A percentile compares a stretch with the other conserved stretches of the same genome.
phyloP scores from a whole-genome alignment of 345 rosid genomes.

The Kernera saxatilis region DNA sequence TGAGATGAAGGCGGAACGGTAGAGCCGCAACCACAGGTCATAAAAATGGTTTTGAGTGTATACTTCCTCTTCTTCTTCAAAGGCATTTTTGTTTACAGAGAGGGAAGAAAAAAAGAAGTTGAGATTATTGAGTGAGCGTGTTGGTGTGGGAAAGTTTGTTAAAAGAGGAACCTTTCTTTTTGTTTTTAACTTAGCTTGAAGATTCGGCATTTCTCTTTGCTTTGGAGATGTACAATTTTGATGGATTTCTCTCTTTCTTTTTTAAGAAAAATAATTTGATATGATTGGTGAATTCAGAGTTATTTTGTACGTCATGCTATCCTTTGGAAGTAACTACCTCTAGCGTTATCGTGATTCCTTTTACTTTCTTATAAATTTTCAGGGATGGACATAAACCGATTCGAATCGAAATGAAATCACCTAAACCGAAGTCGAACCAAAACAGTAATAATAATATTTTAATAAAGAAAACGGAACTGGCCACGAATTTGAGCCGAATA shows the following conservation, averaged over 20 bases:
- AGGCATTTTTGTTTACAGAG: constrained; percentile 2
- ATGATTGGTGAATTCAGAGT: constrained; percentile 14
- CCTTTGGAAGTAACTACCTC: neutral
- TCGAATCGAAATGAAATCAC: neutral
- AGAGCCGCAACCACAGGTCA: constrained; percentile 15
- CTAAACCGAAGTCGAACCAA: neutral
- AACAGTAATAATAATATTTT: neutral
- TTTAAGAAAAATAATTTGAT: neutral
- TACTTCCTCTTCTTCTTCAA: constrained; percentile 12
- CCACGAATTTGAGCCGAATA: neutral
- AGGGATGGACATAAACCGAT: neutral
- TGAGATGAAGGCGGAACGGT: neutral
- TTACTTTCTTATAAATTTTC: neutral
- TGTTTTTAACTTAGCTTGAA: constrained; percentile 20
- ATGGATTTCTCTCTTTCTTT: constrained; percentile 12
- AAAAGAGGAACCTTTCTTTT: neutral
- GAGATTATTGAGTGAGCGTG: constrained; percentile 8
- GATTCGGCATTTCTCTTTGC: constrained; percentile 30
- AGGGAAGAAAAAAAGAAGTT: neutral
- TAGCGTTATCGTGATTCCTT: neutral
- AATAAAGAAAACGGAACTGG: neutral
- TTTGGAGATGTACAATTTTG: constrained; percentile 18
- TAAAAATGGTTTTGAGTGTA: constrained; percentile 3
- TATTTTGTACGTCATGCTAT: constrained; percentile 22
- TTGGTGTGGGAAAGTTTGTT: constrained; percentile 18